Evolutionary conservation across 2,329 filamentous ascomycete genomes (phyloP).

Genomic region (Zymoseptoria pseudotritici): DNA sequence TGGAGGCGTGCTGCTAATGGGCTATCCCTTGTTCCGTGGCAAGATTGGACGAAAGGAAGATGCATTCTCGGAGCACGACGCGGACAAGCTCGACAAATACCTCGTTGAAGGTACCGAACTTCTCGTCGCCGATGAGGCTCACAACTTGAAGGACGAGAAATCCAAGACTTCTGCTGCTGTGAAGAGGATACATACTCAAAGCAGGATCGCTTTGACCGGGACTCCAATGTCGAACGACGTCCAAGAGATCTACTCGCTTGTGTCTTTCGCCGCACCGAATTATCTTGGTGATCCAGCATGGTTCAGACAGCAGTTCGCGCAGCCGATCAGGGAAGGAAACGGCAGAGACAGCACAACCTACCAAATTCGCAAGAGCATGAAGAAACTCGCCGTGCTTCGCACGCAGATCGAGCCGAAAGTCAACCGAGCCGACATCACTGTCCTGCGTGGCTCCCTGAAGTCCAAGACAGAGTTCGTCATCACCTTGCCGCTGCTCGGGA

Average conservation of each 20-base stretch:
- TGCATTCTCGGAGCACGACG: conserved; percentile 1
- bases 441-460: conserved; percentile 60
- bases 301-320: conserved; percentile 63
- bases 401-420: conserved; percentile 69
- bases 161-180: conserved; percentile 50
- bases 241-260: conserved; percentile 76
- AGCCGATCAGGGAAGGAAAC: conserved; percentile 66
- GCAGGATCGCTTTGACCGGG: conserved; percentile 76
- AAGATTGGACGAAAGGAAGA: conserved; percentile 28
- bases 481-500: conserved; percentile 57
- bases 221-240: conserved; percentile 82
- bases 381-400: conserved; percentile 63
- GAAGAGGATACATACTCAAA: conserved; percentile 55
- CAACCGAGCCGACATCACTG: conserved; percentile 63
- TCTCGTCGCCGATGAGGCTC: conserved; percentile 79
- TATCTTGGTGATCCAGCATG: conserved; percentile 63
- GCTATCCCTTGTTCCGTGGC: conserved; percentile 61
- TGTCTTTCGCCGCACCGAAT: conserved; percentile 75
- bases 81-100: conserved; percentile 33
- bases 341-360: conserved; percentile 52
- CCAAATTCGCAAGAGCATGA: conserved; percentile 55
- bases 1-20: conserved; percentile 70
- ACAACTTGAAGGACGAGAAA: conserved; percentile 62
- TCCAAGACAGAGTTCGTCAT: conserved; percentile 77
- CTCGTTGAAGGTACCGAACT: conserved; percentile 59